These are phyloP conservation scores for Niebla homalea DNA, from an alignment of 495 filamentous ascomycete genomes.

Conservation along the genomic window DNA sequence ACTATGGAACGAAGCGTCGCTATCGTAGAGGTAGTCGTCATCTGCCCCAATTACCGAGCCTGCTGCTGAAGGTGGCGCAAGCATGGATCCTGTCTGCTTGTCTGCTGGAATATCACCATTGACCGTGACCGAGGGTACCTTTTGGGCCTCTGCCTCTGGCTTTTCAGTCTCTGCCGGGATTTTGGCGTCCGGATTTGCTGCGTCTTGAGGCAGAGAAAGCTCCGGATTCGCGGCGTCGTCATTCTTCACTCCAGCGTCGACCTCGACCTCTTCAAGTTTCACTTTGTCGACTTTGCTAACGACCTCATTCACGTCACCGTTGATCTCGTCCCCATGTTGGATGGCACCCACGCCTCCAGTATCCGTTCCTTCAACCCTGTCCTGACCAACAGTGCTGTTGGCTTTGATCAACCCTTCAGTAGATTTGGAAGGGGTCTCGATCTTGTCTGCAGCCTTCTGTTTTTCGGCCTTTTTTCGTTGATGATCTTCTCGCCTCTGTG, in stretches of 20 bases:
- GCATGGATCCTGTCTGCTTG: constrained; percentile 1
- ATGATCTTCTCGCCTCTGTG: constrained; percentile 10
- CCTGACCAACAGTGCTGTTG: not conserved
- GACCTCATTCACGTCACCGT: not conserved
- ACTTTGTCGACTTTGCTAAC: no score
- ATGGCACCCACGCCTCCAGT: not conserved
- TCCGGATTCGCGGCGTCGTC: no score
- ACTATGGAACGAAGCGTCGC: constrained; percentile 16
- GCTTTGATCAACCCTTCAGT: constrained; percentile 1
- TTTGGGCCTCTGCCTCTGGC: not conserved
- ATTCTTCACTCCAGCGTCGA: no score
- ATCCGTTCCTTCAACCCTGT: constrained; percentile 2
- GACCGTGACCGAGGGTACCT: constrained; percentile 9
- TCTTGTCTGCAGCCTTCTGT: constrained; percentile 1
- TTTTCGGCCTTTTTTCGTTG: constrained; percentile 14
- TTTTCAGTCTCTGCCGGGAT: not conserved
- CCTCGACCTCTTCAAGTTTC: no score
- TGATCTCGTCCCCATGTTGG: not conserved
- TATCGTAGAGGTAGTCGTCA: constrained; percentile 17
- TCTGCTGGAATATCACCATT: not conserved
- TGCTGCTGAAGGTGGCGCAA: constrained; percentile 4
- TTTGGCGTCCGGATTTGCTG: no score
- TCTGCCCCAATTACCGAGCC: constrained; percentile 2
- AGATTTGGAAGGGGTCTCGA: not conserved
- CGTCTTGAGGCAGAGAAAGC: no score